A percentile compares a stretch with the other conserved stretches of the same genome.
phyloP scores from a whole-genome alignment of 768 basidiomycete species.

The Lentinus brumalis region DNA sequence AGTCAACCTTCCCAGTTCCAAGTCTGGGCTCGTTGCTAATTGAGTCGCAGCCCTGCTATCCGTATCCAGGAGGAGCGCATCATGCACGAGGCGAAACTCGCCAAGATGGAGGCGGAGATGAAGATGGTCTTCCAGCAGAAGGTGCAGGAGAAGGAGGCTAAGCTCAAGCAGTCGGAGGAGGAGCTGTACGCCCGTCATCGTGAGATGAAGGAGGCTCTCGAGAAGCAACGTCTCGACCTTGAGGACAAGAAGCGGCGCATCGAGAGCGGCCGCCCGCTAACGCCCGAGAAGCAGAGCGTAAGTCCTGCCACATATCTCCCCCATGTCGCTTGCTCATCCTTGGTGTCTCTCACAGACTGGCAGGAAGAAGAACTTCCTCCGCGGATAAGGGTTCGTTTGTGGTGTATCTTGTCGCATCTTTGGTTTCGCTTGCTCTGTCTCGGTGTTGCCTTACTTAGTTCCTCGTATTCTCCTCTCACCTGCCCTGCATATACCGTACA shows the following conservation, averaged over 20 bases:
- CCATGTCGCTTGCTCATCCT: not conserved
- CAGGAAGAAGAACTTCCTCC: slow-evolving; percentile 78
- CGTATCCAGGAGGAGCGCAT: slow-evolving; percentile 96
- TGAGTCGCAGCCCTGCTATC: slow-evolving; percentile 78
- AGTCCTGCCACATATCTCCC: slow-evolving; percentile 34
- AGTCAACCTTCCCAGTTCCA: slow-evolving; percentile 33
- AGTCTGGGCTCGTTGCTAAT: not conserved
- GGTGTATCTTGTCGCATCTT: slow-evolving; percentile 35
- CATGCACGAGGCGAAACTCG: slow-evolving; percentile 94
- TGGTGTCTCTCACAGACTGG: slow-evolving; percentile 42
- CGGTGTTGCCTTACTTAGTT: slow-evolving; percentile 23
- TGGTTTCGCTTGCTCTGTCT: slow-evolving; percentile 38
- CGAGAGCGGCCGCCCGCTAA: slow-evolving; percentile 92
- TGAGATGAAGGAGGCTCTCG: slow-evolving; percentile 99
- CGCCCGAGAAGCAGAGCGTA: slow-evolving; percentile 90
- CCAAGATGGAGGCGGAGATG: slow-evolving; percentile 99
- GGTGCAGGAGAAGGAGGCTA: slow-evolving; percentile 98
- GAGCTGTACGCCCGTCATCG: slow-evolving; percentile 98
- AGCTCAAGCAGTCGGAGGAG: slow-evolving; percentile 98
- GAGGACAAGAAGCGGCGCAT: slow-evolving; percentile 98
- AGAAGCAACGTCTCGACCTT: slow-evolving; percentile 92
- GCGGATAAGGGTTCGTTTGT: slow-evolving; percentile 47
- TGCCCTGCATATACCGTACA: slow-evolving; percentile 43
- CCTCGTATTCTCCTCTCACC: slow-evolving; percentile 32
- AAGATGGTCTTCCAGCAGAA: slow-evolving; percentile 99